Conservation (phyloP, 306 rosid species). For the Prunus kanzakura region DNA sequence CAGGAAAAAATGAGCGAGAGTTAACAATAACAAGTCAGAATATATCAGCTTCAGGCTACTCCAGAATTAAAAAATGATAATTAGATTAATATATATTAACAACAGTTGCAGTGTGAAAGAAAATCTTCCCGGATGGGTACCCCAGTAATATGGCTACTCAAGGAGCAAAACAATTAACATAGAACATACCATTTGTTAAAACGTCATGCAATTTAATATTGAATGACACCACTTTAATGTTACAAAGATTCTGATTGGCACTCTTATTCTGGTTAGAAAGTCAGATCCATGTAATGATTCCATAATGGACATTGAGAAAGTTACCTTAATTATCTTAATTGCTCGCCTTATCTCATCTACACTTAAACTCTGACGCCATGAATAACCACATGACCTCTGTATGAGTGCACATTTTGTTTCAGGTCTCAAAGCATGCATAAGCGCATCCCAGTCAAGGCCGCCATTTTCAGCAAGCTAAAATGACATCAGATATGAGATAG, state of each 20-base stretch:
- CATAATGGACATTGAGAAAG: conserved; percentile 16
- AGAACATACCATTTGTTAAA: not conserved
- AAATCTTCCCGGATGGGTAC: not conserved
- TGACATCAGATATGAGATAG: conserved; percentile 3
- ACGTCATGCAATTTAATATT: not conserved
- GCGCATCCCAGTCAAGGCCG: conserved; percentile 76
- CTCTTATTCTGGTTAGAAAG: not conserved
- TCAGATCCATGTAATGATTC: not conserved
- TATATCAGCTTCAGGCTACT: not conserved
- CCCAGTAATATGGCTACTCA: not conserved
- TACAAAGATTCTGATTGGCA: not conserved
- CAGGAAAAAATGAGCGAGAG: not conserved
- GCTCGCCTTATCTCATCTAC: conserved; percentile 70
- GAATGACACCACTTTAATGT: not conserved
- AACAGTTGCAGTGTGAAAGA: not conserved
- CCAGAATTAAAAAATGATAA: not conserved
- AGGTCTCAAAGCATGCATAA: conserved; percentile 63
- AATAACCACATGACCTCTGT: conserved; percentile 94
- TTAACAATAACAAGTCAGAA: not conserved
- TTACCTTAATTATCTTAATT: conserved; percentile 71
- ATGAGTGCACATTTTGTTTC: conserved; percentile 82
- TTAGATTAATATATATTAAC: not conserved
- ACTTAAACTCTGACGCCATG: conserved; percentile 92
- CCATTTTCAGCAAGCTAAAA: conserved; percentile 79
- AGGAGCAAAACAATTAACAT: not conserved